phyloP scores from a whole-genome alignment of 805 yeast genomes.

The Yarrowia sp. region DNA sequence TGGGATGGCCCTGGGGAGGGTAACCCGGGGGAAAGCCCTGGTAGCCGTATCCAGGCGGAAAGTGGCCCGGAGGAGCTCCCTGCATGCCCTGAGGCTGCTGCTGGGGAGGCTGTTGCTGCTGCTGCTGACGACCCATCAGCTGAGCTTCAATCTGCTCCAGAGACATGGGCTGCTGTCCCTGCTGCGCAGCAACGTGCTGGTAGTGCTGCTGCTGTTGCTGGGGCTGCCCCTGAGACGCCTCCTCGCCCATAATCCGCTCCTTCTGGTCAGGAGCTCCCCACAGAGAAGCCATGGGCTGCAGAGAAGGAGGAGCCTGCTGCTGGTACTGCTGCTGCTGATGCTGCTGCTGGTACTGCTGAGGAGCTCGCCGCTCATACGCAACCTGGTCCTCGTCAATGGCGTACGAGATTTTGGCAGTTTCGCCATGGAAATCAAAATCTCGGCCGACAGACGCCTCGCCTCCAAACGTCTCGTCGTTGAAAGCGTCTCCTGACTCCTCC shows the following conservation, averaged over 20 bases:
- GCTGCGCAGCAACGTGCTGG: conserved; percentile 26
- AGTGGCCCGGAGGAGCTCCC: conserved; percentile 26
- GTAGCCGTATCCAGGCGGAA: conserved; percentile 36
- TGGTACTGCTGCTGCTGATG: conserved; percentile 29
- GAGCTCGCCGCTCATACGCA: conserved; percentile 42
- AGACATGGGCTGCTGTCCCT: conserved; percentile 48
- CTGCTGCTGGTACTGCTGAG: neutral
- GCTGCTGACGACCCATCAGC: conserved; percentile 44
- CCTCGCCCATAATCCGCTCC: conserved; percentile 27
- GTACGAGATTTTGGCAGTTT: conserved; percentile 36
- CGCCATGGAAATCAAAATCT: conserved; percentile 62
- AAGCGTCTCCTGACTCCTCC: conserved; percentile 70
- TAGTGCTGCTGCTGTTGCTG: conserved; percentile 6
- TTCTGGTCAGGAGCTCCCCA: conserved; percentile 50
- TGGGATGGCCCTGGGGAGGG: conserved; percentile 24
- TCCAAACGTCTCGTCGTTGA: conserved; percentile 80
- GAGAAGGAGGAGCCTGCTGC: conserved; percentile 40
- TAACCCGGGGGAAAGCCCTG: conserved; percentile 25
- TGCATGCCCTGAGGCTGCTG: conserved; percentile 37
- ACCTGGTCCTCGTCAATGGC: conserved; percentile 34
- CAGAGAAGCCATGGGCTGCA: conserved; percentile 69
- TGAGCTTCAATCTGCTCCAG: conserved; percentile 84
- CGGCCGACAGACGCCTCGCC: conserved; percentile 47
- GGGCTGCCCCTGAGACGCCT: neutral
- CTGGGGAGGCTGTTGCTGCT: conserved; percentile 31